Evolutionary conservation across 2,329 filamentous ascomycete genomes (phyloP), one percentile per base, ranked within the genome.

Genomic region (Basipetospora sp.): DNA sequence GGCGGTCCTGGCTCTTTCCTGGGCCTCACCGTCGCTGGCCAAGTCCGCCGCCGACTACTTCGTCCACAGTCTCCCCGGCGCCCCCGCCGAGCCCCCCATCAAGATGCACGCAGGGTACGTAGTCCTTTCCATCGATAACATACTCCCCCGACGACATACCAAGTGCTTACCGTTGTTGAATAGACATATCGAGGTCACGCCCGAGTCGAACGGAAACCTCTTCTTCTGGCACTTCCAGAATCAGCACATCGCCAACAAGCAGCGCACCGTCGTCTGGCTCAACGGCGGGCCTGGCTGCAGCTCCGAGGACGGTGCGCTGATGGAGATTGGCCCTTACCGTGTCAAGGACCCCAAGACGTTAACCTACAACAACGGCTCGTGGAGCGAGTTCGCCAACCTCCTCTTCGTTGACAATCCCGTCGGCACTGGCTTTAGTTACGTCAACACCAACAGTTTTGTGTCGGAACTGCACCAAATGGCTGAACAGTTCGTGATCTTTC

Each of bases 171-270:
- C n/a, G n/a, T n/a, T n/a, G n/a, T n/a, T n/a, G n/a, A n/a, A n/a
- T 54, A 94, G 86, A 39, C 90, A 98, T 63, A 80, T 98, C 56
- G 87, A 96, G 60, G 71, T 98, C 50, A 81, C 77, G 25, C 73
- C 80, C 15, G 77, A 85, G 47, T 73, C 80, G 55, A 85, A 96
- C 54, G 88, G 85, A 48, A 93, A 96, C 58, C 63, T 98, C 14
- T 98, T 96, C 67, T 98, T 98, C 67, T 98, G 90, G 90, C 84
- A 94, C 53, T 94, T 83, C 55, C 77, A 94, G 55, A 96, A 96
- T 55, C 74, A 83, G 48, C 90, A 98, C 57, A 94, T 98, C 47
- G 88, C 86, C 41, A 83, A 96, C 54, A 75, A 72, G 49, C 83
- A 90, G 56, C 75, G 90, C 41, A 94, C 87, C 3, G 81, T 98